These are phyloP conservation scores for Gentiana dahurica DNA, from an alignment of 257 asterid genomes.

Conservation along the genomic window DNA sequence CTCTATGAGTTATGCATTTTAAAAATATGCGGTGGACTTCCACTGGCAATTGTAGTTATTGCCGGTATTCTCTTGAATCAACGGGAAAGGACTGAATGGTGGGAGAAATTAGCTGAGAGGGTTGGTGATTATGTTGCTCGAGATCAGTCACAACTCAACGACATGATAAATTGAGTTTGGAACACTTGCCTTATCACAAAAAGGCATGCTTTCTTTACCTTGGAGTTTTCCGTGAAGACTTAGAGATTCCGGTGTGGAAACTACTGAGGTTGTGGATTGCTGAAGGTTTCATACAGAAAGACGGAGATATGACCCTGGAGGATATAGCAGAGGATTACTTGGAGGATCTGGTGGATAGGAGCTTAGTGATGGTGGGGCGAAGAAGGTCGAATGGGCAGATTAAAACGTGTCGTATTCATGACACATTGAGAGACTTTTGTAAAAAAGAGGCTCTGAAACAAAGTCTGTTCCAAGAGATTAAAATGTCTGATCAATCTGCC, in stretches of 20 bases:
- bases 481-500: neutral
- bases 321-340: constrained; percentile 12
- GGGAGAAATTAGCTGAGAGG: constrained; percentile 13
- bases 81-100: neutral
- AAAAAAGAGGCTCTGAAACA: constrained; percentile 3
- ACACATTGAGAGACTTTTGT: constrained; percentile 17
- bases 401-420: constrained; percentile 16
- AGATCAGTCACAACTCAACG: neutral
- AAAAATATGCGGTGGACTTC: constrained; percentile 6
- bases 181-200: constrained; percentile 10
- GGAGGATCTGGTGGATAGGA: constrained; percentile 11
- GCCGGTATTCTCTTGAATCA: constrained; percentile 19
- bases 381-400: constrained; percentile 8
- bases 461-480: constrained; percentile 15
- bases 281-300: constrained; percentile 14
- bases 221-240: constrained; percentile 10
- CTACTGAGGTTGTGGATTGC: constrained; percentile 15
- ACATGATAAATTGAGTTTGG: constrained; percentile 11
- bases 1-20: neutral
- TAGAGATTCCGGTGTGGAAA: constrained; percentile 5
- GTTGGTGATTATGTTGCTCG: constrained; percentile 8
- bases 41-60: constrained; percentile 16
- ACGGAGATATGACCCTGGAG: neutral
- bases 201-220: constrained; percentile 17
- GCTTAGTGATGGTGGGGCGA: constrained; percentile 5